These are phyloP conservation scores for Bryum argenteum DNA, from an alignment of 225 moss, liverwort and hornwort genomes.

Conservation along the genomic window DNA sequence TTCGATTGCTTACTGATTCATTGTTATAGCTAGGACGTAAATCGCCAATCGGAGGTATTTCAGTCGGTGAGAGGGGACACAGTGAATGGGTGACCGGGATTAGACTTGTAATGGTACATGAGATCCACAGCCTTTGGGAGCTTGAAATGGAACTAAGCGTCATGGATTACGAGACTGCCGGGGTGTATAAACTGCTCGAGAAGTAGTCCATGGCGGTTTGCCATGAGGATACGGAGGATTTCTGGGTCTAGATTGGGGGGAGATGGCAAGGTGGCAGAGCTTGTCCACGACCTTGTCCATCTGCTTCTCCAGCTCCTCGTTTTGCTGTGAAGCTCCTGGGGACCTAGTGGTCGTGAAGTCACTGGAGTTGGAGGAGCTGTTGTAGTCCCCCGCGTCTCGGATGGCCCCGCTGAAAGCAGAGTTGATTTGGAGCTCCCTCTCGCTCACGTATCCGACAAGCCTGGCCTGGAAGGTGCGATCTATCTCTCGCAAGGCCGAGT, in stretches of 20 bases:
- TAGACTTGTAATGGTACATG: neutral
- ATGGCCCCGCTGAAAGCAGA: constrained; percentile 2
- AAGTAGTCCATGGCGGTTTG: constrained; percentile 22
- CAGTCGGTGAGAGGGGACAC: too few relatives aligned
- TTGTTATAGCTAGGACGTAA: neutral
- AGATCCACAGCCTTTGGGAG: neutral
- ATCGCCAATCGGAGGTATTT: too few relatives aligned
- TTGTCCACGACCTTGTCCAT: constrained; percentile 22
- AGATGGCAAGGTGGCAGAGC: constrained; percentile 17
- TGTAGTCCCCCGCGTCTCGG: neutral
- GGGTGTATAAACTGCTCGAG: constrained; percentile 6
- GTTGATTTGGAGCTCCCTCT: constrained; percentile 19
- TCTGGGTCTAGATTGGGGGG: neutral
- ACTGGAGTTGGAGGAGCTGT: neutral
- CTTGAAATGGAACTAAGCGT: neutral
- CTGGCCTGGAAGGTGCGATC: constrained; percentile 17
- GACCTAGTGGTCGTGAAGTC: constrained; percentile 1
- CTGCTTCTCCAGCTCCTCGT: constrained; percentile 1
- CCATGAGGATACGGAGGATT: neutral
- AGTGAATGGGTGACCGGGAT: neutral
- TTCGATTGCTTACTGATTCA: neutral
- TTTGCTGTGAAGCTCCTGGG: neutral
- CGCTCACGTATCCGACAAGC: constrained; percentile 5
- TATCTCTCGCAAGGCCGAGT: constrained; percentile 26
- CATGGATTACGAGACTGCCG: constrained; percentile 11